Evolutionary conservation across 257 asterid species (phyloP).

Genomic region (Nicotiana obtusifolia): DNA sequence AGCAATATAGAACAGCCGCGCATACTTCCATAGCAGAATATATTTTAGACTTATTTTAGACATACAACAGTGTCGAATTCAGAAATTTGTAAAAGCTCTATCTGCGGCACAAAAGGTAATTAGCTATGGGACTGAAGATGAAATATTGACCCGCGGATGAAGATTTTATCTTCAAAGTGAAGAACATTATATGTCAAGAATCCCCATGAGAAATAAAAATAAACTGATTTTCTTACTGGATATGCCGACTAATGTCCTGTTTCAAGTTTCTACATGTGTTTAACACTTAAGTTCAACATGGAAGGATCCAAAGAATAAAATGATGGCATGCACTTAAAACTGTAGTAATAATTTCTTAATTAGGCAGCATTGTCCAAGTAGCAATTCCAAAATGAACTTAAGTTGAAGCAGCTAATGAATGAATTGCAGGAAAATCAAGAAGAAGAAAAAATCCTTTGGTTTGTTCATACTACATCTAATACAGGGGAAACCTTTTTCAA

Average conservation of each 20-base stretch:
- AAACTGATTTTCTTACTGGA: background rate
- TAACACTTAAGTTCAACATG: background rate
- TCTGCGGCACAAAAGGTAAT: background rate
- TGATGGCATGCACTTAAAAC: background rate
- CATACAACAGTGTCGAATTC: background rate
- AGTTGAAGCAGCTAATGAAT: background rate
- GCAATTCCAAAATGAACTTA: background rate
- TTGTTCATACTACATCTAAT: no score
- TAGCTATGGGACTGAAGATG: background rate
- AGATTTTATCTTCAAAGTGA: background rate
- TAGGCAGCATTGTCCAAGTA: background rate
- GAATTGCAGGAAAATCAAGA: background rate
- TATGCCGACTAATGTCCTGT: background rate
- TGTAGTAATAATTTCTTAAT: background rate
- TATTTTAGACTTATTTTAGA: background rate
- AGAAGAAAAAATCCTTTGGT: no score
- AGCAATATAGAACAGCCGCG: background rate
- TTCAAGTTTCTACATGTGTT: background rate
- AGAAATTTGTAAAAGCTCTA: background rate
- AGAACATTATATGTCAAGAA: background rate
- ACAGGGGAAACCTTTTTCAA: accelerated
- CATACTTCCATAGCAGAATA: background rate
- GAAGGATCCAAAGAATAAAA: background rate
- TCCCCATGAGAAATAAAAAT: background rate
- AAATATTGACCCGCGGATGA: no score